Conservation (phyloP, 139 green algal genomes). For the Chlorella sp. region DNA sequence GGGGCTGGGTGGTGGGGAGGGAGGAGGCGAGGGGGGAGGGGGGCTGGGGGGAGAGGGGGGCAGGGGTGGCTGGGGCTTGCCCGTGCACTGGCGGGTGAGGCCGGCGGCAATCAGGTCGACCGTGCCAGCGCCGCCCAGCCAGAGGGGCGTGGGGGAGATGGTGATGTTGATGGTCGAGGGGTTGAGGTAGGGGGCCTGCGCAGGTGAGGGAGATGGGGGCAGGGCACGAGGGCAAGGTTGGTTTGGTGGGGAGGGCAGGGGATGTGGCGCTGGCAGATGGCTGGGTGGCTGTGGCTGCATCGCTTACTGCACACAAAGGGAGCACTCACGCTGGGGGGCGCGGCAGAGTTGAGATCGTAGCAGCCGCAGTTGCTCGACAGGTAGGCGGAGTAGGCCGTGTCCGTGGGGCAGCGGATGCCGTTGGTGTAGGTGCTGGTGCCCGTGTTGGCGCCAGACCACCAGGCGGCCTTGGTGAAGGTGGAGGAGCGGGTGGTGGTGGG, state of each 20-base stretch:
- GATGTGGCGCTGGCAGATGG: too few species aligned
- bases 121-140: neutral
- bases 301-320: too few species aligned
- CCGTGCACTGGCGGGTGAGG: neutral
- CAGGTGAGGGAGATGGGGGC: too few species aligned
- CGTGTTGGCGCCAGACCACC: neutral
- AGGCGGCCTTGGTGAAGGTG: too few species aligned
- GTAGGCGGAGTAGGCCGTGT: neutral
- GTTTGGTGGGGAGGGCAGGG: too few species aligned
- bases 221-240: too few species aligned
- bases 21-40: neutral
- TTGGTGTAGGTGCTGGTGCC: neutral
- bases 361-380: neutral
- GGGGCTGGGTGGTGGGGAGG: neutral
- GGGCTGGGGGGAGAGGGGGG: constrained; percentile 1
- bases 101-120: neutral
- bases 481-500: too few species aligned
- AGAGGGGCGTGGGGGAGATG: neutral
- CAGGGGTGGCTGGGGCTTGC: neutral
- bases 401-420: neutral
- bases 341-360: neutral
- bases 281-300: too few species aligned
- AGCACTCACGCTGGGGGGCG: neutral
- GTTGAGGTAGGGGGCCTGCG: too few species aligned
- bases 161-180: neutral